Conservation (phyloP, 164 flowering plant species). For the Amborella trichopoda region DNA sequence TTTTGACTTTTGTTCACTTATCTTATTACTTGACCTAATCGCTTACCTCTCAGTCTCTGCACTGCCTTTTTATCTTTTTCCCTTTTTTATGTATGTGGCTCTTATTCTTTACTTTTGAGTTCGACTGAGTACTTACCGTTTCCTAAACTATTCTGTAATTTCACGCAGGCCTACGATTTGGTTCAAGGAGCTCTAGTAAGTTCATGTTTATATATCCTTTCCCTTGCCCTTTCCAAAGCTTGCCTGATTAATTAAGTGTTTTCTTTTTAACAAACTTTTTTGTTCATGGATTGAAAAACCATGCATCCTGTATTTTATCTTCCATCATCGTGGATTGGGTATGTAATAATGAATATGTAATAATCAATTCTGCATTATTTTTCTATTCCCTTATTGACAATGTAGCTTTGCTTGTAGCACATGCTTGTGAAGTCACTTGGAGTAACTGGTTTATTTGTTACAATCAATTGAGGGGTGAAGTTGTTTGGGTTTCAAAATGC, state of each 20-base stretch:
- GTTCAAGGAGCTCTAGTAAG: constrained; percentile 86
- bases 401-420: no score
- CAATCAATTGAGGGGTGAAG: no score
- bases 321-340: not conserved
- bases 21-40: not conserved
- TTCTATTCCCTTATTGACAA: not conserved
- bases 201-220: constrained; percentile 4
- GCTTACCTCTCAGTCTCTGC: not conserved
- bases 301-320: not conserved
- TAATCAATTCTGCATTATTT: not conserved
- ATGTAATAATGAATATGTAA: not conserved
- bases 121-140: not conserved
- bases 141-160: not conserved
- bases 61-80: not conserved
- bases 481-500: no score
- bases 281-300: not conserved
- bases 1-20: not conserved
- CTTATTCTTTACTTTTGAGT: not conserved
- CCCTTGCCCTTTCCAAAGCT: no score
- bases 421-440: no score
- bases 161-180: constrained; percentile 80
- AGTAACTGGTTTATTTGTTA: no score
- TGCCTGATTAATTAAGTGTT: no score
- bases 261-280: not conserved
- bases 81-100: not conserved